Base-by-base conservation (phyloP, 768 basidiomycete genomes). In the Tricholoma sp. region DNA sequence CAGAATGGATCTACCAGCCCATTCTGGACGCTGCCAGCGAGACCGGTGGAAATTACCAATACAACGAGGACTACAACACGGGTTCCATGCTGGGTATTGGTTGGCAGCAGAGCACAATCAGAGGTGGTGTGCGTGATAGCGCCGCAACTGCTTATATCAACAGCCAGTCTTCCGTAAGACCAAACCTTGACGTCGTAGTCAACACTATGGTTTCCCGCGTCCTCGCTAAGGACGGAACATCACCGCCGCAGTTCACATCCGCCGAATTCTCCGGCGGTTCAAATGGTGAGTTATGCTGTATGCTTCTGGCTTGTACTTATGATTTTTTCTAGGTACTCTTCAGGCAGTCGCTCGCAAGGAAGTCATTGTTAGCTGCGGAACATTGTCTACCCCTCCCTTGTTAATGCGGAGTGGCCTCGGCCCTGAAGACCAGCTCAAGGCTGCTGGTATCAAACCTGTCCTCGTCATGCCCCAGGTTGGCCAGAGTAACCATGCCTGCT, bases 41-140 rank as follows among this genome's bases (percentile, higher is more conserved):
- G 34, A 54, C 68, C 12, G 18, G 24, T 1, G 39, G 56, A 51
- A 13, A 52, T 52, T 72, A 70, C 42, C 54, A 61, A 0, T 63
- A 52, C 48, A 65, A 67, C 36, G 17, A 61, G 24, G 72, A 74
- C 54, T 53, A 57, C 45, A 72, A 72, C 44, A 63, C 67, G 0
- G 72, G 72, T 11, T 57, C 49, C 17, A 68, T 68, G 0, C 47
- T 74, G 4, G 72, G 72, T n/a, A 57, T 71, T 15, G 64, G 72
- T 72, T 67, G 62, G 64, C 45, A 36, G 15, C 70, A 67, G 34
- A 62, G 62, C 10, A 65, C 66, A 1, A 63, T 69, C 42, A 53
- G 49, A 15, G 29, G 17, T 17, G 52, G 57, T 17, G n/a, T 37
- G 45, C 12, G 57, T 17, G 50, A 51, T 29, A 59, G 57, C 15